Evolutionary conservation across 352 stramenopile species (phyloP), one percentile per base, ranked within the genome.

Genomic region (Globisporangium takayamanum): DNA sequence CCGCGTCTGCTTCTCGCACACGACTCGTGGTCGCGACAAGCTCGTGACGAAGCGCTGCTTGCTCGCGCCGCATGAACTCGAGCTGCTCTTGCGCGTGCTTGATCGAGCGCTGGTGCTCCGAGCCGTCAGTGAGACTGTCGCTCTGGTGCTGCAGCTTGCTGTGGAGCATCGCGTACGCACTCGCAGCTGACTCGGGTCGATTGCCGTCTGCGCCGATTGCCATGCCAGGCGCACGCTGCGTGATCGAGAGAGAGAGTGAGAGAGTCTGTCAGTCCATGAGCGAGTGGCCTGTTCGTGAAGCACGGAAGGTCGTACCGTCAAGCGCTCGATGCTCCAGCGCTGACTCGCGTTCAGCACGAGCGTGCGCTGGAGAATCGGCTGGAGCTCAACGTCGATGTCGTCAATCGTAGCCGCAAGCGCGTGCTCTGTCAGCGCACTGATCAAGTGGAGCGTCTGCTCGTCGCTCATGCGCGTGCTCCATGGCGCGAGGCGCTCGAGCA

Each of bases 41-140:
- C 36, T 74, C 59, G 26, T 64, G 59, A 2, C 74, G 69, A 3
- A 88, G 64, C 6, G 71, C 30, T 0, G 72, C 62, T n/a, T 88
- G 78, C 42, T 88, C 78, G 45, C 78, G 78, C 49, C 70, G 79
- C 55, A 85, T 76, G 53, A 88, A 88, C 37, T 80, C 68, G 8
- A 88, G 64, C 49, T 88, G 78, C 12, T 85, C 78, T 39, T 85
- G 76, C 0, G 66, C 62, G 37, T 87, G 76, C 53, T 85, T 87
- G 14, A 64, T 60, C 2, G 64, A 61, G 16, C 73, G 67, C 26
- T 76, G 51, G 22, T 66, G 62, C 18, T 73, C 73, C 22, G 59
- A 54, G 2, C 53, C 64, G 28, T 74, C 69, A 2, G 72, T 25
- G n/a, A 83, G 47, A 0, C 67, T 64, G 25, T 77, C 56, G 0